Evolutionary conservation across 2,329 filamentous ascomycete genomes (phyloP), one percentile per base, ranked within the genome.

Genomic region (Fusarium ambrosium): DNA sequence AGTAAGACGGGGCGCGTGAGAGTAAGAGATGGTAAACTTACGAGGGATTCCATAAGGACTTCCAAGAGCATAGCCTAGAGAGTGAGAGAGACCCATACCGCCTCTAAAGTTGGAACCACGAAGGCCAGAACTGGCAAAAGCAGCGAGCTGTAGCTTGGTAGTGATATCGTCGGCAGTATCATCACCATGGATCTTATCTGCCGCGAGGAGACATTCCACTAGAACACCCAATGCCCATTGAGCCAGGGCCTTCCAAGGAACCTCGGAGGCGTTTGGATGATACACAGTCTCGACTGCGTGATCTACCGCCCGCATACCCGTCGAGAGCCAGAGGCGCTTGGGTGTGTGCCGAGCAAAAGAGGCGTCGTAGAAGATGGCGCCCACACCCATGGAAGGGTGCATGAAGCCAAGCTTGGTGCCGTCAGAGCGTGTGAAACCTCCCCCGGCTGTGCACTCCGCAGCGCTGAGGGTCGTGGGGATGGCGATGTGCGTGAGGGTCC

Each of bases 341-440:
- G 70, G 70, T 2, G 77, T 79, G 67, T 64, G 48, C n/a, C 62
- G 62, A 72, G 69, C 75, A 70, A 76, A 70, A 5, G 53, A 32
- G 43, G 67, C 66, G 56, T 74, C 76, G 37, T 68, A 68, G 66
- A 72, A 69, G 64, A 78, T 71, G 64, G 70, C 39, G 37, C 62
- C 51, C 37, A 74, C 62, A 4, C 64, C 69, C 72, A 74, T 78
- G 37, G 56, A 72, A 34, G 69, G 56, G 65, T 78, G 72, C 76
- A 77, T 76, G 66, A 71, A 70, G 34, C 75, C 78, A 68, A 76
- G 65, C 60, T 78, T 78, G 66, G 69, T 66, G 34, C 70, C 72
- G 55, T 72, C 68, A 45, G 62, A 62, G 43, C 69, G 68, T 48
- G 78, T 79, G 75, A 77, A 79, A 78, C 78, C 75, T 58, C 68